phyloP scores from a whole-genome alignment of 768 basidiomycete species.

The Suillus alpinus region DNA sequence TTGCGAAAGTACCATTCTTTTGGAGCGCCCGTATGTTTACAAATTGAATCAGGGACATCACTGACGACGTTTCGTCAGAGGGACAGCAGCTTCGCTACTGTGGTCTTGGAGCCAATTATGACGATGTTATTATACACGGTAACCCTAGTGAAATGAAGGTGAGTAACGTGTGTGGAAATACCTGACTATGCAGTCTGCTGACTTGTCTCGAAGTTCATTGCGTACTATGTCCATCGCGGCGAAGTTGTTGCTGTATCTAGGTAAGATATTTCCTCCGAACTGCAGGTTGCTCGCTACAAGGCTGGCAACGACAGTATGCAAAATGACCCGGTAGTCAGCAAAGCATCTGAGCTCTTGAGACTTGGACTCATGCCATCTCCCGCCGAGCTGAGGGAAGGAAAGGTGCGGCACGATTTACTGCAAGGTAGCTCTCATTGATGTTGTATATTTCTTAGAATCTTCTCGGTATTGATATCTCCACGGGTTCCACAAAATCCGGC shows the following conservation, averaged over 20 bases:
- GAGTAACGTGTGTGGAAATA: conserved; percentile 6
- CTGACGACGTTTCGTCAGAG: conserved; percentile 40
- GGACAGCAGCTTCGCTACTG: conserved; percentile 86
- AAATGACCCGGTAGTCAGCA: conserved; percentile 75
- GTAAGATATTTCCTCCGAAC: conserved; percentile 29
- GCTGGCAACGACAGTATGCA: conserved; percentile 54
- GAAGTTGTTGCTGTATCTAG: conserved; percentile 67
- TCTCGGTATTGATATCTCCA: conserved; percentile 30
- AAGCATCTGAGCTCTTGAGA: conserved; percentile 75
- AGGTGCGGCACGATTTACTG: conserved; percentile 42
- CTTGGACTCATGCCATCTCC: conserved; percentile 78
- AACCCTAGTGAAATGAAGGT: conserved; percentile 78
- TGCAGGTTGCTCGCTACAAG: not conserved
- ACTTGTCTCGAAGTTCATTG: conserved; percentile 55
- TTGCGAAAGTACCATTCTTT: conserved; percentile 79
- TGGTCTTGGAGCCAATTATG: conserved; percentile 66
- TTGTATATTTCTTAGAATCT: conserved; percentile 18
- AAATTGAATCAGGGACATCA: not conserved
- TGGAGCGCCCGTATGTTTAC: conserved; percentile 79
- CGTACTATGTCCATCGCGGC: conserved; percentile 69
- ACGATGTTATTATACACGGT: conserved; percentile 79
- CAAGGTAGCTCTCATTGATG: not conserved
- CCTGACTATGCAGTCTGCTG: not conserved
- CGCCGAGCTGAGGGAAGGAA: conserved; percentile 69
- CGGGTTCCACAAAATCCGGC: not conserved